These are phyloP conservation scores for Arbutus unedo DNA, from an alignment of 148 eudicot genomes.

Conservation along the genomic window DNA sequence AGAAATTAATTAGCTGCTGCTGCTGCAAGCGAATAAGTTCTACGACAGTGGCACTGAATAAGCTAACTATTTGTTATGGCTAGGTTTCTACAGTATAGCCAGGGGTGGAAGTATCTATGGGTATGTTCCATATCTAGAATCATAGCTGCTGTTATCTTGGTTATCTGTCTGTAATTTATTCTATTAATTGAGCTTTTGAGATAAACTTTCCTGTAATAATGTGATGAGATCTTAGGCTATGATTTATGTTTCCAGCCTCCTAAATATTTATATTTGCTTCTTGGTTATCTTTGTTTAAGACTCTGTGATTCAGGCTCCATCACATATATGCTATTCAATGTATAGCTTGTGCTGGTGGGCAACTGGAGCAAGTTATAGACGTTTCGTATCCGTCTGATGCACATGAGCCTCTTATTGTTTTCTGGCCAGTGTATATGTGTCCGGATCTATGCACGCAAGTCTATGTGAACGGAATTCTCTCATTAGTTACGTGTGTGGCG, in stretches of 20 bases:
- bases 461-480: too few relatives aligned
- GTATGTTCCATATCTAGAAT: not conserved
- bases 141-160: not conserved
- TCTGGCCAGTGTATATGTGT: too few relatives aligned
- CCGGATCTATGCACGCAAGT: too few relatives aligned
- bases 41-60: not conserved
- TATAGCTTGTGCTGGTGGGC: not conserved
- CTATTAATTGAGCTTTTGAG: not conserved
- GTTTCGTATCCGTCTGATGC: too few relatives aligned
- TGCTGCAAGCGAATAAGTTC: not conserved
- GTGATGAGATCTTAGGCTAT: not conserved
- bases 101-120: not conserved
- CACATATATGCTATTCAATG: not conserved
- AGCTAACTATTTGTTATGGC: not conserved
- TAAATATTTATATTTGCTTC: not conserved
- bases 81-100: not conserved
- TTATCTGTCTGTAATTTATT: not conserved
- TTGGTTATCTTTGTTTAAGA: not conserved
- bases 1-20: conserved; percentile 40
- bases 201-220: not conserved
- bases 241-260: not conserved
- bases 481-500: too few relatives aligned
- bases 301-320: not conserved
- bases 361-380: not conserved
- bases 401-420: too few relatives aligned